Evolutionary conservation across 2,329 filamentous ascomycete species (phyloP), one percentile per base, ranked within the genome.

Genomic region (Penicillium hordei): DNA sequence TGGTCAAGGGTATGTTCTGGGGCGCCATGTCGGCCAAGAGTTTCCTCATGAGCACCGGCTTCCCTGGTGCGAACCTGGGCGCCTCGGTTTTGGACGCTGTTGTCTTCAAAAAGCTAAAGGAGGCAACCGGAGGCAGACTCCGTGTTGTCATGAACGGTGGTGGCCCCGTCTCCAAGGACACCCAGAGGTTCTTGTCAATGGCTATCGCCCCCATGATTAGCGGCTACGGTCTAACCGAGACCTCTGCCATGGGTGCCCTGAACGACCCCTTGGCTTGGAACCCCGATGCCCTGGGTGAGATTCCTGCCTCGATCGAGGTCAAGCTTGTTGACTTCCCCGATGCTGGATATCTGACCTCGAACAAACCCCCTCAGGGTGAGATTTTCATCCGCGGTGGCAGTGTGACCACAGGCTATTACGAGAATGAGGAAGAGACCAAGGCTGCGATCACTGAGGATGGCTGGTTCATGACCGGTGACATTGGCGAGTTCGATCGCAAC

Each of bases 391-490:
- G 90, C 58, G 94, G 93, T 52, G 80, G 81, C 50, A 82, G 88
- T 60, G 88, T 97, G 45, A 85, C 90, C 54, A 82, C 82, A 34
- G 88, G 87, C 38, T 97, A 97, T 78, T 93, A 88, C 71, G 82
- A 95, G 60, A 90, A 97, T 72, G 87, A 90, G 17, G 86, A 93
- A 67, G 93, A 97, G 79, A 96, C 91, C 7, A 83, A 82, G 69
- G 89, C 89, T 72, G 83, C 89, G 5, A 83, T 93, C 62, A 92
- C 90, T 1, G 75, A 86, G 3, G 94, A 96, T 68, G 91, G 91
- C 49, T 97, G 94, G 94, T 97, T 97, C 84, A 93, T 89, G 83
- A 96, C 92, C 17, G 93, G 93, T 60, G 93, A 97, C 70, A 94
- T 97, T 73, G 93, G 93, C 68, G 90, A 97, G 73, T 94, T 93